Evolutionary conservation across 352 stramenopile species (phyloP).

Genomic region (Pythium grandisporangium): DNA sequence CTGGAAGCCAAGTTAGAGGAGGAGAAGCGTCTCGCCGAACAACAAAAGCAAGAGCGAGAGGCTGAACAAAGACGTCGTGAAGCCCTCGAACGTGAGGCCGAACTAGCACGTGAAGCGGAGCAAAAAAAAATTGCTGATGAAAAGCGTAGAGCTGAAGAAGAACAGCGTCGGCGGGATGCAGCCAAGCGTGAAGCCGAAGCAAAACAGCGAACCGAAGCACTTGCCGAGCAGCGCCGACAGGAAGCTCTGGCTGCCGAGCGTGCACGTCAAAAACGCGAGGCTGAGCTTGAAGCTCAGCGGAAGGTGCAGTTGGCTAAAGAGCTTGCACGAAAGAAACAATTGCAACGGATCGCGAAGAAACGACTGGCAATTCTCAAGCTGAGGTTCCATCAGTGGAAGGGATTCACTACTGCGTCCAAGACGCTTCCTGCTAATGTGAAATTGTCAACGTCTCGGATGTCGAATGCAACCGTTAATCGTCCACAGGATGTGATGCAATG

Average conservation of each 20-base stretch:
- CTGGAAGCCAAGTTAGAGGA: conserved; percentile 8
- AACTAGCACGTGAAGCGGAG: background rate
- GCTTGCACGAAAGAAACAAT: conserved; percentile 24
- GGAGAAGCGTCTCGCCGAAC: conserved; percentile 1
- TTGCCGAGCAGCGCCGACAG: background rate
- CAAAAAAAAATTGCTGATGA: conserved; percentile 3
- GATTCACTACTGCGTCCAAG: conserved; percentile 46
- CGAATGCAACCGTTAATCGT: conserved; percentile 1
- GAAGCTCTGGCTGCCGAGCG: conserved; percentile 5
- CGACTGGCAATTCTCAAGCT: conserved; percentile 41
- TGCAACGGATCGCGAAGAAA: conserved; percentile 29
- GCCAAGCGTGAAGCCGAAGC: conserved; percentile 25
- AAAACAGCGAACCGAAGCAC: conserved; percentile 3
- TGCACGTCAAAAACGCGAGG: conserved; percentile 18
- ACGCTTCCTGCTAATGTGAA: conserved; percentile 22
- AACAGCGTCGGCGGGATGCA: conserved; percentile 19
- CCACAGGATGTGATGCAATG: conserved; percentile 9
- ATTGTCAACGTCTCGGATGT: conserved; percentile 20
- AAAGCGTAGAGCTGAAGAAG: conserved; percentile 26
- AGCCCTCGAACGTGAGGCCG: background rate
- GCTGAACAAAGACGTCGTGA: conserved; percentile 9
- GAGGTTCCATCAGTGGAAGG: conserved; percentile 51
- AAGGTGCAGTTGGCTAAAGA: conserved; percentile 40
- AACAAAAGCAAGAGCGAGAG: conserved; percentile 6
- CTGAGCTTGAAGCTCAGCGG: conserved; percentile 31